Base-by-base conservation (phyloP, 129 eudicot species). In the Rutidosis leptorrhynchoides region DNA sequence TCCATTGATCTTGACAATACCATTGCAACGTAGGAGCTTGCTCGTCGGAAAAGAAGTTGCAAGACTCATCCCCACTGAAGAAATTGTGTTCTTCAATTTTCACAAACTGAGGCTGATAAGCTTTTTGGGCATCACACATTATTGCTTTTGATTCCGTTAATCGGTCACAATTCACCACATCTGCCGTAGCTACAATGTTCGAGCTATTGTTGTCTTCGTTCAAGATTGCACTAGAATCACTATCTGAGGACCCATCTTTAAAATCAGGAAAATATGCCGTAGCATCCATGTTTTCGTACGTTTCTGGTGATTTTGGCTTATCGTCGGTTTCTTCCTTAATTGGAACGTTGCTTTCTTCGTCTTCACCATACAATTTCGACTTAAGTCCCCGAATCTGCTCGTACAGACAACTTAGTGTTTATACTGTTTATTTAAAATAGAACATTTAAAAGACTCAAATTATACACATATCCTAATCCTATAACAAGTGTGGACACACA, bases 11-110 rank as follows among this genome's bases (percentile, higher is more conserved):
- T 42, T 85, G 76, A 67, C 85, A 73, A 64, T 83, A 87, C 97
- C 97, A 91, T 7, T 79, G 96, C 22, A 91, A 82, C 17, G 86
- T 78, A 1, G 97, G 97, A 54, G 97, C 90, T 79, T 85, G 96
- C 30, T 85, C 96, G 20, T 91, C 97, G 0, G 96, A 87, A 52
- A 84, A 91, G 81, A 91, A 83, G 53, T 81, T 83, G 79, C 97
- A 90, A 14, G 95, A 73, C 59, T 83, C 97, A 19, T 91, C 97
- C 30, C 89, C 95, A 51, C 85, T 66, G 71, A 91, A 87, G 64
- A 91, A 91, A 56, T 87, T 76, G 58, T 87, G 94, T 65, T 91
- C 97, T 61, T 91, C 97, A 32, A 84, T 81, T 74, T 90, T 90
- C 60, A 90, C 92, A 68, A 82, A 87, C 82, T 87, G 93, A 4